Evolutionary conservation across 768 basidiomycete genomes (phyloP).

Genomic region (Lentinula sp.): DNA sequence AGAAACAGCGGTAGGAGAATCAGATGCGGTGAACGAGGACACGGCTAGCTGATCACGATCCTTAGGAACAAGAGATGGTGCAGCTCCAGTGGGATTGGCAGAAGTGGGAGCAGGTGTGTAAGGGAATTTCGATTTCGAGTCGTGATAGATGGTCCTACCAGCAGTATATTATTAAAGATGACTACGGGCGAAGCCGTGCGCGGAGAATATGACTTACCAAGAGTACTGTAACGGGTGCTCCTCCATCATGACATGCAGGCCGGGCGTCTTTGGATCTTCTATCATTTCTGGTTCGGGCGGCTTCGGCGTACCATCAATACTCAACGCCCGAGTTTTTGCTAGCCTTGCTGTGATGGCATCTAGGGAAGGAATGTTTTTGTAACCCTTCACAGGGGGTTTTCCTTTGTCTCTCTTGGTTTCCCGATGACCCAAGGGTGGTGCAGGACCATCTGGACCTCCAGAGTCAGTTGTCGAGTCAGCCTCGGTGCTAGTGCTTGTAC

Average conservation of each 20-base stretch:
- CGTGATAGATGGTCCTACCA: slow-evolving; percentile 84
- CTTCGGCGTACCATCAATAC: slow-evolving; percentile 56
- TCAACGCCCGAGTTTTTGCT: slow-evolving; percentile 62
- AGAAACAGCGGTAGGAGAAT: slow-evolving; percentile 11
- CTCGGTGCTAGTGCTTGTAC: not conserved
- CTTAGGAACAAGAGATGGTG: not conserved
- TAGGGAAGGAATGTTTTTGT: slow-evolving; percentile 84
- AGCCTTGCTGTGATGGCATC: slow-evolving; percentile 81
- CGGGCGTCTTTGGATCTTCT: slow-evolving; percentile 80
- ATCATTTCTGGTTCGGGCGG: slow-evolving; percentile 76
- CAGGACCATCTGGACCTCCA: slow-evolving; percentile 10
- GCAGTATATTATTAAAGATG: too few species aligned
- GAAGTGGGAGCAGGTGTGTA: slow-evolving; percentile 38
- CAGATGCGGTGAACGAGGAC: slow-evolving; percentile 10
- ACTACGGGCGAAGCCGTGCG: too few species aligned
- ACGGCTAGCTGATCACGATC: not conserved
- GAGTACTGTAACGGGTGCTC: slow-evolving; percentile 83
- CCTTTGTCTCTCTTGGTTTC: slow-evolving; percentile 28
- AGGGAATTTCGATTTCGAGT: slow-evolving; percentile 71
- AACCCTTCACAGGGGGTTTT: slow-evolving; percentile 37
- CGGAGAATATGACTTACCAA: slow-evolving; percentile 45
- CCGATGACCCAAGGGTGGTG: not conserved
- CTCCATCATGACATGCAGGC: slow-evolving; percentile 60
- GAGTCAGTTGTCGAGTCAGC: not conserved
- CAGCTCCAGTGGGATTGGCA: slow-evolving; percentile 7